phyloP scores from a whole-genome alignment of 805 yeast genomes.

The Hanseniaspora meyeri region DNA sequence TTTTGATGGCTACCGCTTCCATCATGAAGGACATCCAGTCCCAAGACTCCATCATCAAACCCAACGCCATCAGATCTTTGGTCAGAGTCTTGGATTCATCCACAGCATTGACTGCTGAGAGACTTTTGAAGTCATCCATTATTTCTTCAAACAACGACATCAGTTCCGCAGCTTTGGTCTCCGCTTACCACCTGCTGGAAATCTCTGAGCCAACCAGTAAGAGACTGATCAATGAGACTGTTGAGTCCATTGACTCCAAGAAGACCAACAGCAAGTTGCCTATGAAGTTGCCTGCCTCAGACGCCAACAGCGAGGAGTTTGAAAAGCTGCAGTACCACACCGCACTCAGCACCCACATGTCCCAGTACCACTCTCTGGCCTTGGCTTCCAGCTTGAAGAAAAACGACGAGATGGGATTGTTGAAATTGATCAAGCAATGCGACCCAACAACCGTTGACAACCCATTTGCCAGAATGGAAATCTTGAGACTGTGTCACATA shows the following conservation, averaged over 20 bases:
- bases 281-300: constrained; percentile 27
- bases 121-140: constrained; percentile 81
- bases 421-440: constrained; percentile 73
- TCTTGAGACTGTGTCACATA: constrained; percentile 4
- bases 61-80: constrained; percentile 87
- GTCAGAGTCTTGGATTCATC: constrained; percentile 79
- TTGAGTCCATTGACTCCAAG: constrained; percentile 63
- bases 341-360: constrained; percentile 49
- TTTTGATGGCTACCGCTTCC: constrained; percentile 93
- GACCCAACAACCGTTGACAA: constrained; percentile 53
- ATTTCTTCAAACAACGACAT: constrained; percentile 82
- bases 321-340: constrained; percentile 40
- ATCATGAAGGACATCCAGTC: constrained; percentile 96
- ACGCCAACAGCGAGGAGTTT: constrained; percentile 23
- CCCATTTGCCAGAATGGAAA: constrained; percentile 51
- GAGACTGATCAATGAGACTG: constrained; percentile 87
- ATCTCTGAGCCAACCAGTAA: constrained; percentile 84
- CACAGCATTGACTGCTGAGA: constrained; percentile 85
- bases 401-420: constrained; percentile 86
- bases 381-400: constrained; percentile 74
- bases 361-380: constrained; percentile 94
- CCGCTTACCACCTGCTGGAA: constrained; percentile 81
- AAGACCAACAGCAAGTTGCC: constrained; percentile 26
- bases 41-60: constrained; percentile 74
- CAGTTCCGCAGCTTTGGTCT: constrained; percentile 85